Evolutionary conservation across 192 early-diverging fungal species (phyloP).

Genomic region (Gonapodya prolifera): DNA sequence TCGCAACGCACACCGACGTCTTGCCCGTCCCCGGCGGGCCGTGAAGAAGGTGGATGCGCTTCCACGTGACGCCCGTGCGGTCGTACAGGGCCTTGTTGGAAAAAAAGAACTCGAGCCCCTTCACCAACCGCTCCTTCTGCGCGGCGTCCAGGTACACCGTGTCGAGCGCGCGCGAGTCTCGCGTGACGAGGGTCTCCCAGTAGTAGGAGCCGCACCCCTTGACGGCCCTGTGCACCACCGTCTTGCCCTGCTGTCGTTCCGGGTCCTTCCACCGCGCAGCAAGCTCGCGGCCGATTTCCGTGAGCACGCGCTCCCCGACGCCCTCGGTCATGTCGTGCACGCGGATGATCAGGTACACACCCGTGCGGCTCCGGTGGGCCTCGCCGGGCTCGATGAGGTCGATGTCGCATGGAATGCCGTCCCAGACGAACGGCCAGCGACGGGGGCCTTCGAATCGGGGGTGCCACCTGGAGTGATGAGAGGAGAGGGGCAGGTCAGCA

Average conservation of each 20-base stretch:
- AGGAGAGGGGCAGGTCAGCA: not conserved
- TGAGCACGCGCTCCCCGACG: not conserved
- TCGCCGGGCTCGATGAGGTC: not conserved
- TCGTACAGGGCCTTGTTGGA: slow-evolving; percentile 27
- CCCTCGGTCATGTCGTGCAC: not conserved
- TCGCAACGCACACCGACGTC: slow-evolving; percentile 30
- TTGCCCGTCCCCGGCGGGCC: slow-evolving; percentile 44
- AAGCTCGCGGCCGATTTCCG: not conserved
- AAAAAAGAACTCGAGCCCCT: slow-evolving; percentile 23
- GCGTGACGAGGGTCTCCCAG: not conserved
- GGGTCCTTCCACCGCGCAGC: not conserved
- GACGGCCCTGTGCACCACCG: not conserved
- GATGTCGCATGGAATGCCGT: not conserved
- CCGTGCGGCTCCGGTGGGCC: not conserved
- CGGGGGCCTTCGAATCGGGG: not conserved
- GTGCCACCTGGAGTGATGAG: not conserved
- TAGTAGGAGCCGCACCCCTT: not conserved
- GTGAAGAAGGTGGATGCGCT: slow-evolving; percentile 32
- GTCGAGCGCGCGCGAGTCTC: not conserved
- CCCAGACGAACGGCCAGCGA: not conserved
- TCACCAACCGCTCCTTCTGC: not conserved
- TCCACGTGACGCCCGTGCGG: slow-evolving; percentile 32
- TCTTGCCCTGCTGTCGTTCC: not conserved
- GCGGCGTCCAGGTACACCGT: not conserved
- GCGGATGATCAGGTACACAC: not conserved